Evolutionary conservation across 2,329 filamentous ascomycete species (phyloP), one percentile per base, ranked within the genome.

Genomic region (Epichloe coenophiala): DNA sequence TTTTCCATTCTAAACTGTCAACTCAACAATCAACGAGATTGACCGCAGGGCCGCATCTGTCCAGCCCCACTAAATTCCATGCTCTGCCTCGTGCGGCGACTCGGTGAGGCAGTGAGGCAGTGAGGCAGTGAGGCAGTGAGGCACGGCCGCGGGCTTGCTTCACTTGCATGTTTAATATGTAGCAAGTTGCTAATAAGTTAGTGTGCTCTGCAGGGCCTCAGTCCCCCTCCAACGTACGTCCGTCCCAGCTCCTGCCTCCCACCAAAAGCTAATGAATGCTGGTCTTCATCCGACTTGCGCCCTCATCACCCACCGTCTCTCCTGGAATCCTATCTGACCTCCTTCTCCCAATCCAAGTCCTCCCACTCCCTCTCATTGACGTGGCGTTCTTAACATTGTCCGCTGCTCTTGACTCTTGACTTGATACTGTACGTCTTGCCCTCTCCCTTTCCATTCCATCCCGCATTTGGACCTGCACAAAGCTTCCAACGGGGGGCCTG

Each of bases 21-120:
- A 51, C 48, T 51, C 50, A 51, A 51, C 50, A 51, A 45, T 48
- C 38, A 31, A 37, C 41, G 6, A 47, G n/a, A 48, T 38, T 39
- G 44, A 45, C 44, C 27, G 27, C 27, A 31, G 27, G 27, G 27
- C 27, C 8, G 3, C 27, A 31, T 11, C 27, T 31, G 27, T 31
- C 27, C 27, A 31, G 8, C 27, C 27, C 27, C 27, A 31, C 27
- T 31, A 31, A 11, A 31, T 1, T 31, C 8, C 1, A 1, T 11
- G 27, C 27, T 31, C 27, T 31, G 27, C 27, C 27, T 31, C 27
- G n/a, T 31, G 27, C 27, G 8, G 27, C 1, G 5, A 23, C 21
- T 23, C 17, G 17, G 17, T 17, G 17, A 17, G 17, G 17, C 17
- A 17, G 17, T 17, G 17, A 17, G 17, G 17, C 17, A 17, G 17